Evolutionary conservation across 106 monocot genomes (phyloP).

Genomic region (Allium cepa): DNA sequence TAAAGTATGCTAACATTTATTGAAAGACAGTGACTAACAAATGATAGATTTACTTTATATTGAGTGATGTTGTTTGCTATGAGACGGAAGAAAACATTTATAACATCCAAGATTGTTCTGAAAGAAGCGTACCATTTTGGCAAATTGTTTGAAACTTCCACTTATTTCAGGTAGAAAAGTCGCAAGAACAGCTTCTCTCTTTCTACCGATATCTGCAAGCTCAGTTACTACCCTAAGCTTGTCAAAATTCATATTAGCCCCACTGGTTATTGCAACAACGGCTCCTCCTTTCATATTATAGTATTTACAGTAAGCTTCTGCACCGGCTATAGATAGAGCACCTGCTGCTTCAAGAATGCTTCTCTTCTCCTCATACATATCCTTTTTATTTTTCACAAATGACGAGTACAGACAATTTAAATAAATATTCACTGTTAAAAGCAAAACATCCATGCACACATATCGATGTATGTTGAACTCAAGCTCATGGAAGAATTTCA

Average conservation of each 20-base stretch:
- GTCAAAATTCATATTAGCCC: slow-evolving; percentile 99
- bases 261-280: slow-evolving; percentile 93
- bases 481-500: no score
- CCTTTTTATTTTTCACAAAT: slow-evolving; percentile 24
- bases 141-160: slow-evolving; percentile 84
- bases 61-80: no score
- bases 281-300: slow-evolving; percentile 74
- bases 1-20: no score
- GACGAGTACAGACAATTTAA: not conserved
- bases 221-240: slow-evolving; percentile 91
- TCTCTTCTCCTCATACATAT: slow-evolving; percentile 99
- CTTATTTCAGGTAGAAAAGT: slow-evolving; percentile 68
- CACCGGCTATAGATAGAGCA: slow-evolving; percentile 90
- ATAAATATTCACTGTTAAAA: not conserved
- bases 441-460: not conserved
- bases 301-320: slow-evolving; percentile 97
- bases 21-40: no score
- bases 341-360: slow-evolving; percentile 98
- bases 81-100: no score
- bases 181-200: slow-evolving; percentile 90
- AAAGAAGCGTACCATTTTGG: slow-evolving; percentile 44
- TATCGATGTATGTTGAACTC: not conserved
- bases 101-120: not conserved
- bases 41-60: no score
- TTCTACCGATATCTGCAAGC: slow-evolving; percentile 98